Base-by-base conservation (phyloP, 371 early-diverging fungal species). In the Parasitella parasitica region DNA sequence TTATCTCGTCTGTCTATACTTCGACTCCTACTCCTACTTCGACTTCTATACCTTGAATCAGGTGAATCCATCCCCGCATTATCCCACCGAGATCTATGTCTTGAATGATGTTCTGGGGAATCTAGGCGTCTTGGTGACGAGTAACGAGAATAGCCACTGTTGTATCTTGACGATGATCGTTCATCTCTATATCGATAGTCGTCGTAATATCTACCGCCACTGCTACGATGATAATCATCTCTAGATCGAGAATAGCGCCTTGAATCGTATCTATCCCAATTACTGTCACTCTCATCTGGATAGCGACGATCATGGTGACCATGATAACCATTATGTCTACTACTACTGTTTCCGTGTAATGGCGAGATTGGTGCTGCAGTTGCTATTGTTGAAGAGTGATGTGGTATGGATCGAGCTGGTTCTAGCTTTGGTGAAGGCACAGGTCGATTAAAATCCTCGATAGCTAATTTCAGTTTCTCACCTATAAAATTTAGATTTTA, bases 61-160 rank as follows among this genome's bases (percentile, higher is more conserved):
- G 63, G 65, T 0, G 67, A 76, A 27, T 66, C 56, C 20, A 71
- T 70, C 28, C 82, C 77, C 7, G 72, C 70, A 39, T 77, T 83
- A 9, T 74, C 63, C 66, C 82, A 77, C 18, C 79, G 72, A 69
- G 69, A 39, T 43, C 59, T 38, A 51, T 58, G 38, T 3, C 56
- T 48, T 24, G 53, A 55, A 26, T 67, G 59, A 7, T 46, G 46
- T 3, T 46, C 46, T 46, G 46, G 46, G 9, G 46, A 46, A 24
- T 46, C 46, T 16, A 36, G 20, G 37, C 73, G 76, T 22, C 83
- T 67, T 27, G 76, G 34, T 65, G 68, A 63, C 64, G 78, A 32
- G 72, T 65, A 67, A 57, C 77, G 70, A 12, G 72, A 63, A 22
- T 72, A 70, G 30, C 72, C 66, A 27, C 59, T 57, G 15, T 62